phyloP scores from a whole-genome alignment of 2,329 filamentous ascomycete species.

The Ceratocystis destructans region DNA sequence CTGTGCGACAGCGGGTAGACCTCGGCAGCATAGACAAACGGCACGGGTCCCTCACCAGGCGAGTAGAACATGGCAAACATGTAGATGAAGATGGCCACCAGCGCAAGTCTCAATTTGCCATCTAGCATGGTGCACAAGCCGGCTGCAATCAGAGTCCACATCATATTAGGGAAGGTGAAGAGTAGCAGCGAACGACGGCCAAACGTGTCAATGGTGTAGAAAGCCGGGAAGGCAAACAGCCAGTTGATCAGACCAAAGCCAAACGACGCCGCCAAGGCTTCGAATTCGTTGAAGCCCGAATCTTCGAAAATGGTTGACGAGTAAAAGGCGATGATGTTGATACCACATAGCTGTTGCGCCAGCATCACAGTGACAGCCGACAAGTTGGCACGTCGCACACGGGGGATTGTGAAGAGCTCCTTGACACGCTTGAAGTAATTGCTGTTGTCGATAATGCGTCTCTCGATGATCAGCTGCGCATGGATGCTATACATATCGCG shows the following conservation, averaged over 20 bases:
- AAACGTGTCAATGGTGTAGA: slow-evolving; percentile 54
- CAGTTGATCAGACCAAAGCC: slow-evolving; percentile 45
- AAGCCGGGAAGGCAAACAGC: slow-evolving; percentile 50
- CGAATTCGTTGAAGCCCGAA: slow-evolving; percentile 29
- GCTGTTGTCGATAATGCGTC: slow-evolving; percentile 26
- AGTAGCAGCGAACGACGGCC: slow-evolving; percentile 48
- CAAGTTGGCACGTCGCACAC: slow-evolving; percentile 47
- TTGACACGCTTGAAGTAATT: slow-evolving; percentile 39
- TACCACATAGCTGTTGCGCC: slow-evolving; percentile 47
- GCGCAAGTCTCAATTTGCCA: slow-evolving; percentile 34
- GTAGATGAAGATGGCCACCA: slow-evolving; percentile 49
- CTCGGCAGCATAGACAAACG: slow-evolving; percentile 46
- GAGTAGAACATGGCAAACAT: slow-evolving; percentile 54
- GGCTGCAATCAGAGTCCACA: slow-evolving; percentile 38
- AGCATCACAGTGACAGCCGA: slow-evolving; percentile 58
- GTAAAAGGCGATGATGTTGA: slow-evolving; percentile 40
- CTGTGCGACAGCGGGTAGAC: slow-evolving; percentile 51
- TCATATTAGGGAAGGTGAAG: slow-evolving; percentile 55
- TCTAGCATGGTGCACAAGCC: slow-evolving; percentile 30
- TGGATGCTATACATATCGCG: slow-evolving; percentile 48
- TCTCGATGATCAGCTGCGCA: slow-evolving; percentile 27
- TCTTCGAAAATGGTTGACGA: slow-evolving; percentile 34
- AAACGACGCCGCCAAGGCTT: slow-evolving; percentile 31
- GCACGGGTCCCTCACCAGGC: slow-evolving; percentile 49
- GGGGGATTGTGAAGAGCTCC: slow-evolving; percentile 44